Percentiles rank a stretch among this genome's conserved stretches.
These are phyloP conservation scores for Teratosphaeria epicoccoides DNA, from an alignment of 2,329 filamentous ascomycete genomes.

Conservation along the genomic window DNA sequence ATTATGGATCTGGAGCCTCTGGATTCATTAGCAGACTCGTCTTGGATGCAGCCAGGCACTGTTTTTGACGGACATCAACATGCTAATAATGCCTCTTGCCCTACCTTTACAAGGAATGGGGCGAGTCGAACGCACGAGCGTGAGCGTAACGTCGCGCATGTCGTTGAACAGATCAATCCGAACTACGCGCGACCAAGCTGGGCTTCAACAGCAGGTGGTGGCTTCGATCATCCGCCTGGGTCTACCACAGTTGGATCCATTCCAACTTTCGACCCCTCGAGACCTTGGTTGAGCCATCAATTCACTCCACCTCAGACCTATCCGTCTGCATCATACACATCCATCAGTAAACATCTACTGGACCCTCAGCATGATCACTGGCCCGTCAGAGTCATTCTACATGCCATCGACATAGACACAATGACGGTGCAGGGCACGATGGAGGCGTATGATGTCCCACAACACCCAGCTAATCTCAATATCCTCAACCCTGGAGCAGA, in stretches of 20 bases:
- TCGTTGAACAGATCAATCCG: conserved; percentile 25
- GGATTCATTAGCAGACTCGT: conserved; percentile 42
- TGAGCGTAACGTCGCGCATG: conserved; percentile 7
- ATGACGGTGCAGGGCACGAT: conserved; percentile 59
- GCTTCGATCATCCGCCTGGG: conserved; percentile 20
- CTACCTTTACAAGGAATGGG: conserved; percentile 6
- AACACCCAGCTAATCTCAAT: conserved; percentile 26
- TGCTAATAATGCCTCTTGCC: conserved; percentile 31
- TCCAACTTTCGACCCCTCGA: conserved; percentile 21
- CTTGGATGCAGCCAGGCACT: conserved; percentile 52
- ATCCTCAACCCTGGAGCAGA: conserved; percentile 8
- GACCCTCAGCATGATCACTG: conserved; percentile 45
- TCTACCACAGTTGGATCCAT: conserved; percentile 9
- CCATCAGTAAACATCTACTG: not conserved
- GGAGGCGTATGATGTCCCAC: conserved; percentile 59
- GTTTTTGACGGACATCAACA: conserved; percentile 53
- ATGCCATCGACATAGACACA: conserved; percentile 47
- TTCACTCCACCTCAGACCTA: conserved; percentile 14
- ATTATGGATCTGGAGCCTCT: conserved; percentile 45
- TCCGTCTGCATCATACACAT: conserved; percentile 6
- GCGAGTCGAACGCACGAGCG: not conserved
- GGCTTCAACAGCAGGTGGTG: not conserved
- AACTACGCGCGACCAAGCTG: conserved; percentile 9
- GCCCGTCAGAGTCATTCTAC: conserved; percentile 57
- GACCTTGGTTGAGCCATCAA: conserved; percentile 29